Percentiles rank a stretch among this genome's conserved stretches.
phyloP scores from a whole-genome alignment of 148 eudicot genomes.

The Dianthus caryophyllus region DNA sequence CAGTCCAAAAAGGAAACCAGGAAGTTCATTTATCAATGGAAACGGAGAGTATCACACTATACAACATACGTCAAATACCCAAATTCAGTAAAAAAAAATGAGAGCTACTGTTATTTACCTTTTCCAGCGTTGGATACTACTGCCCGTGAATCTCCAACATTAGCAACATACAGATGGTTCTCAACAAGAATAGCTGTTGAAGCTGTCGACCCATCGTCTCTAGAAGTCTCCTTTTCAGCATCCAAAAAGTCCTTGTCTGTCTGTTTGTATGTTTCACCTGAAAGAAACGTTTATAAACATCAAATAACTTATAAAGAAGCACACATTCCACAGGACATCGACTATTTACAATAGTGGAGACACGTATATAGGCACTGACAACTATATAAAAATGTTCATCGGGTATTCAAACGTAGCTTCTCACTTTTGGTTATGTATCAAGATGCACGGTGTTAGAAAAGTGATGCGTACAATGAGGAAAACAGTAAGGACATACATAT shows the following conservation, averaged over 20 bases:
- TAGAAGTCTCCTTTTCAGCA: constrained; percentile 75
- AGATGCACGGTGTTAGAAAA: neutral
- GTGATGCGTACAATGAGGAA: neutral
- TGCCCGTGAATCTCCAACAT: constrained; percentile 97
- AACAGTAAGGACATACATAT: constrained; percentile 58
- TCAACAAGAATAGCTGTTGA: constrained; percentile 95
- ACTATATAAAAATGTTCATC: neutral
- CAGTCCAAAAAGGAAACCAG: too few species aligned
- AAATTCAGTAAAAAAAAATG: constrained; percentile 7
- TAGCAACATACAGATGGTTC: constrained; percentile 87
- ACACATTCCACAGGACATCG: neutral
- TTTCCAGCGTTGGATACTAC: constrained; percentile 79
- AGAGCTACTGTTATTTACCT: constrained; percentile 36
- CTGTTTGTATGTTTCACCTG: constrained; percentile 86
- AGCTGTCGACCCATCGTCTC: constrained; percentile 99
- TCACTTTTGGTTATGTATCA: neutral
- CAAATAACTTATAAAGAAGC: neutral
- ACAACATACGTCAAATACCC: neutral
- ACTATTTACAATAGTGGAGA: constrained; percentile 2
- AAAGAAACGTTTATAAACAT: constrained; percentile 14
- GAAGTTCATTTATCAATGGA: too few species aligned
- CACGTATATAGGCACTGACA: neutral
- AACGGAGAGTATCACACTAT: too few species aligned
- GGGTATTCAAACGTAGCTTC: neutral
- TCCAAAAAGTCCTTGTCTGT: constrained; percentile 81